Evolutionary conservation across 2,329 filamentous ascomycete genomes (phyloP).

Genomic region (Aaosphaeria pasadenensis): DNA sequence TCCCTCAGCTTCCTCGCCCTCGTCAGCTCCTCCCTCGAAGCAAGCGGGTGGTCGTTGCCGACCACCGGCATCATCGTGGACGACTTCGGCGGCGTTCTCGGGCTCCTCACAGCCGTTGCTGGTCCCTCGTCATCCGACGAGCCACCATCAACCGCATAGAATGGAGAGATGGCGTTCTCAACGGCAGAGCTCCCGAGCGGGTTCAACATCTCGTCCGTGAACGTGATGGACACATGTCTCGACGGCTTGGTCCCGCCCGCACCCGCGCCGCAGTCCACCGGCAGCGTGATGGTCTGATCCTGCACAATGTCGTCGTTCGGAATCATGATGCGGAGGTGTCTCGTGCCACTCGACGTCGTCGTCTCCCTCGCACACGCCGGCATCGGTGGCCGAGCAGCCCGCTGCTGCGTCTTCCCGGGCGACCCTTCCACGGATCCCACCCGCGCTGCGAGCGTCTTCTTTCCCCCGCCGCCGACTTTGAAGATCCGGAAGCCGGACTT

Average conservation of each 20-base stretch:
- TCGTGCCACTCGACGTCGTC: constrained; percentile 25
- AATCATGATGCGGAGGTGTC: constrained; percentile 28
- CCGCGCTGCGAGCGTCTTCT: constrained; percentile 20
- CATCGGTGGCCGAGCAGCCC: background rate
- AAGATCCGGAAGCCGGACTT: constrained; percentile 18
- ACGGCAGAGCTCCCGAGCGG: constrained; percentile 17
- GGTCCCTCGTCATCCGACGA: background rate
- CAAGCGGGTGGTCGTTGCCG: constrained; percentile 20
- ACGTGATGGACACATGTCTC: constrained; percentile 15
- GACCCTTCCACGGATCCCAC: constrained; percentile 20
- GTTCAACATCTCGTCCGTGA: constrained; percentile 26
- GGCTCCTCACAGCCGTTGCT: constrained; percentile 14
- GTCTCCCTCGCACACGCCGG: constrained; percentile 26
- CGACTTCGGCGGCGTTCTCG: constrained; percentile 7
- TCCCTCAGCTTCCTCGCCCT: constrained; percentile 5
- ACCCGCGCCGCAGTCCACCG: background rate
- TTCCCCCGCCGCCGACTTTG: constrained; percentile 12
- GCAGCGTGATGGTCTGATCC: constrained; percentile 5
- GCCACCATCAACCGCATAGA: background rate
- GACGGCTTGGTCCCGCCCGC: constrained; percentile 6
- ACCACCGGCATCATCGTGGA: constrained; percentile 7
- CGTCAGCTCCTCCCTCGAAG: constrained; percentile 3
- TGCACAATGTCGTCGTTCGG: constrained; percentile 11
- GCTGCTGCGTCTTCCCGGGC: constrained; percentile 2
- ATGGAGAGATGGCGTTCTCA: constrained; percentile 14